Percentiles rank a stretch among this genome's conserved stretches.
Conservation (phyloP, 2,329 filamentous ascomycete species). For the Aspergillus viridinutans region DNA sequence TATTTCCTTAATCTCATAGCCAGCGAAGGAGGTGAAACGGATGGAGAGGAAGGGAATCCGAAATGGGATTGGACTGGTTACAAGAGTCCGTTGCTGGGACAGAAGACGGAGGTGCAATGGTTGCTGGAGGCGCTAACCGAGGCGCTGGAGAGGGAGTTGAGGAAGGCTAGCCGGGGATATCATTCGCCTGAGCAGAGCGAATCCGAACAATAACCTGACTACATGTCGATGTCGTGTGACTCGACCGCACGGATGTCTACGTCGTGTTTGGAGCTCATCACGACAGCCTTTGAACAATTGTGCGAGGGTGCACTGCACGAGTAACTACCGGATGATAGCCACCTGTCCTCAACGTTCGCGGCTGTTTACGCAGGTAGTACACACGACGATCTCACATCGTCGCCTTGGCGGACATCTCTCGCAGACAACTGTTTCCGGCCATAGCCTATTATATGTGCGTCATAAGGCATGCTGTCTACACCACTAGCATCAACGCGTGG, state of each 20-base stretch:
- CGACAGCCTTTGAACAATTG: not conserved
- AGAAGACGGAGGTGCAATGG: slow-evolving; percentile 43
- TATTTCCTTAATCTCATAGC: slow-evolving; percentile 48
- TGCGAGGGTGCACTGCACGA: not conserved
- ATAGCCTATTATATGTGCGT: not conserved
- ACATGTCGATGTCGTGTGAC: too few species aligned
- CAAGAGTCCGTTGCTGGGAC: slow-evolving; percentile 36
- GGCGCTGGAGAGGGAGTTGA: slow-evolving; percentile 37
- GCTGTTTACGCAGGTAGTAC: not conserved
- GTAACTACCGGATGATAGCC: not conserved
- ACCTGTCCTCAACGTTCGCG: not conserved
- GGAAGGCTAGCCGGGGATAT: slow-evolving; percentile 20
- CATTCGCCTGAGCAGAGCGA: slow-evolving; percentile 5
- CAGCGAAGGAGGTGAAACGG: slow-evolving; percentile 32
- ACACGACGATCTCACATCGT: not conserved
- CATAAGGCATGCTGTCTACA: not conserved
- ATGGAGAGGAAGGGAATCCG: slow-evolving; percentile 1
- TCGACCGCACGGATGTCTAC: not conserved
- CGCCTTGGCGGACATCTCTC: not conserved
- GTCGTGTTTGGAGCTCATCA: not conserved
- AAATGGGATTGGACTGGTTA: slow-evolving; percentile 41
- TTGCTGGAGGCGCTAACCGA: slow-evolving; percentile 37
- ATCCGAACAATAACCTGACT: not conserved
- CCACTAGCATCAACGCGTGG: not conserved
- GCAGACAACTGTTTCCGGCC: not conserved